Conservation (phyloP, 495 filamentous ascomycete species). For the Penicillium silybi region DNA sequence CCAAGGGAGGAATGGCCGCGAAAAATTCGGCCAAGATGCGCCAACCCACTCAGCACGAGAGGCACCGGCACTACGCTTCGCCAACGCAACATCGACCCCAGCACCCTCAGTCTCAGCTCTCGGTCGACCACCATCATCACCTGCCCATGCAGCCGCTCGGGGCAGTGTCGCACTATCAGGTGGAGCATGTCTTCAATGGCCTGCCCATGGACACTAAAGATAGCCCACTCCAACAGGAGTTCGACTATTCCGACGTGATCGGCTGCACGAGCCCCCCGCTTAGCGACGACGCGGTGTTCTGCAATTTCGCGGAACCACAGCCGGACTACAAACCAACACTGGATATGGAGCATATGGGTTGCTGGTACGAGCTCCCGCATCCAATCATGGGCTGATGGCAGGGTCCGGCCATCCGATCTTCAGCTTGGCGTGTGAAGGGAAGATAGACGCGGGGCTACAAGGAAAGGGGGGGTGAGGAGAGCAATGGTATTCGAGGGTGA, state of each 20-base stretch:
- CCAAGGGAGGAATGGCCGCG: conserved; percentile 53
- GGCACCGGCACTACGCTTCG: conserved; percentile 14
- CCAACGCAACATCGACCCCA: conserved; percentile 6
- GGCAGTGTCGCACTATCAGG: neutral
- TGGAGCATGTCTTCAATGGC: neutral
- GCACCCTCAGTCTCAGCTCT: neutral
- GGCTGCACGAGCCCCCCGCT: conserved; percentile 28
- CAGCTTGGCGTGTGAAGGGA: conserved; percentile 16
- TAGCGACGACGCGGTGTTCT: conserved; percentile 19
- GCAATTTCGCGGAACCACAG: conserved; percentile 13
- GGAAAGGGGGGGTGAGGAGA: conserved; percentile 1
- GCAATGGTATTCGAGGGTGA: neutral
- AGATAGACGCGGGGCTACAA: conserved; percentile 1
- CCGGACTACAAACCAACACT: conserved; percentile 16
- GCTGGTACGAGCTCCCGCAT: conserved; percentile 13
- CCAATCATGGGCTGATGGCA: conserved; percentile 16
- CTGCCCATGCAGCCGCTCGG: neutral
- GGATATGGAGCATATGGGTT: conserved; percentile 16
- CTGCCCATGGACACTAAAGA: conserved; percentile 6
- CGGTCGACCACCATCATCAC: neutral
- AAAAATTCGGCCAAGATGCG: conserved; percentile 30
- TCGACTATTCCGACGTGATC: conserved; percentile 22
- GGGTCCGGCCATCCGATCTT: conserved; percentile 18
- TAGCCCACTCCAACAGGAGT: conserved; percentile 8
- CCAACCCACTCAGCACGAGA: conserved; percentile 16